Percentiles rank a stretch among this genome's conserved stretches.
These are phyloP conservation scores for Puccinia coronata DNA, from an alignment of 1,284 basidiomycete genomes.

Conservation along the genomic window DNA sequence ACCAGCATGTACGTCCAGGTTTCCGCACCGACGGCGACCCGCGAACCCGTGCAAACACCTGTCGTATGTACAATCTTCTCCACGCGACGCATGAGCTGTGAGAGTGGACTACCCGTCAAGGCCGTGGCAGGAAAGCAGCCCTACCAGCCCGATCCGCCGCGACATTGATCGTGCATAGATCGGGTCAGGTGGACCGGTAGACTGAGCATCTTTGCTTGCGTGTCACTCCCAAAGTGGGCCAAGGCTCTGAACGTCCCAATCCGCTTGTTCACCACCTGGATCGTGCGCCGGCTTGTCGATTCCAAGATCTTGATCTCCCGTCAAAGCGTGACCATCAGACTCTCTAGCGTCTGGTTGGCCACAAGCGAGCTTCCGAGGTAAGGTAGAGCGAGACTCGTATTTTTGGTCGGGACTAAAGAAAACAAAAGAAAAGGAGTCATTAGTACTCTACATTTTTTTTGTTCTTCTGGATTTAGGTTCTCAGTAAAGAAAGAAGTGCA, in stretches of 20 bases:
- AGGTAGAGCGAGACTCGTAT: conserved; percentile 25
- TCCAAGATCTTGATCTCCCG: conserved; percentile 40
- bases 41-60: not conserved
- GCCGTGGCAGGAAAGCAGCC: not conserved
- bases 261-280: conserved; percentile 35
- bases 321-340: conserved; percentile 32
- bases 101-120: not conserved
- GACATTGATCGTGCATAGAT: conserved; percentile 43
- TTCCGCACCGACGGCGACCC: not conserved
- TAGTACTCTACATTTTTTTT: too few relatives aligned
- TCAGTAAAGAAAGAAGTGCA: not conserved
- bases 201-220: not conserved
- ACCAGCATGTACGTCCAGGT: conserved; percentile 11
- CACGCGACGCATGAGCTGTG: conserved; percentile 17
- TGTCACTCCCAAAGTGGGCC: not conserved
- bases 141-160: not conserved
- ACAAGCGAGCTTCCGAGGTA: conserved; percentile 26
- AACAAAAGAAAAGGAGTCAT: not conserved
- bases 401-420: conserved; percentile 36
- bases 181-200: conserved; percentile 33
- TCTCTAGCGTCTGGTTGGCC: conserved; percentile 40
- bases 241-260: conserved; percentile 28
- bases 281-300: not conserved
- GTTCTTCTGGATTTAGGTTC: not conserved
- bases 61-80: not conserved